These are phyloP conservation scores for Collybia sp. DNA, from an alignment of 768 basidiomycete genomes.

Conservation along the genomic window DNA sequence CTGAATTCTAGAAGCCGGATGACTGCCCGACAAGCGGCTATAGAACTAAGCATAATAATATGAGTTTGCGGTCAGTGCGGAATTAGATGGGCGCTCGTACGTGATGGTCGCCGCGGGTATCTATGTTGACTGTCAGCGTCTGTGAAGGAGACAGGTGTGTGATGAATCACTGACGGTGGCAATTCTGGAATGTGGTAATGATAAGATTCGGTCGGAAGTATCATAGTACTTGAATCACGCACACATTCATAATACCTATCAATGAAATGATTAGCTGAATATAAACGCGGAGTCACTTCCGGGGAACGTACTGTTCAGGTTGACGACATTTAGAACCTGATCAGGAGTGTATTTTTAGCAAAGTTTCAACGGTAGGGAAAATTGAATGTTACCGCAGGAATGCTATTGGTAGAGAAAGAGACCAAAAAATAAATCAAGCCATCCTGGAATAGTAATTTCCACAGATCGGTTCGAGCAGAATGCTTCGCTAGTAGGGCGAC, in stretches of 20 bases:
- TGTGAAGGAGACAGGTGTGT: neutral
- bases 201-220: neutral
- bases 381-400: constrained; percentile 52
- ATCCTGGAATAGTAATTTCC: constrained; percentile 68
- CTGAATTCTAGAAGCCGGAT: constrained; percentile 60
- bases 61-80: constrained; percentile 3
- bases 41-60: constrained; percentile 29
- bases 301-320: constrained; percentile 49
- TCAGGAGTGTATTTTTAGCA: neutral
- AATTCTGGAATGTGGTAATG: constrained; percentile 29
- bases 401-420: constrained; percentile 59
- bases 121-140: constrained; percentile 21
- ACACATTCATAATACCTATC: constrained; percentile 61
- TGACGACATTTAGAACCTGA: constrained; percentile 53
- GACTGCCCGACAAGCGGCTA: constrained; percentile 66
- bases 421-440: constrained; percentile 67
- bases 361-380: constrained; percentile 1
- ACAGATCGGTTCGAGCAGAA: constrained; percentile 54
- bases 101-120: constrained; percentile 65
- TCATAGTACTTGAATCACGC: constrained; percentile 19
- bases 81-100: constrained; percentile 26
- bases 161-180: constrained; percentile 37
- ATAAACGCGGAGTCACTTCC: neutral
- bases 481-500: constrained; percentile 47
- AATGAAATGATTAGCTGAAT: constrained; percentile 6